Percentiles rank a stretch among this genome's conserved stretches.
These are phyloP conservation scores for Sporothrix schenckii DNA, from an alignment of 2,329 filamentous ascomycete species.

Conservation along the genomic window DNA sequence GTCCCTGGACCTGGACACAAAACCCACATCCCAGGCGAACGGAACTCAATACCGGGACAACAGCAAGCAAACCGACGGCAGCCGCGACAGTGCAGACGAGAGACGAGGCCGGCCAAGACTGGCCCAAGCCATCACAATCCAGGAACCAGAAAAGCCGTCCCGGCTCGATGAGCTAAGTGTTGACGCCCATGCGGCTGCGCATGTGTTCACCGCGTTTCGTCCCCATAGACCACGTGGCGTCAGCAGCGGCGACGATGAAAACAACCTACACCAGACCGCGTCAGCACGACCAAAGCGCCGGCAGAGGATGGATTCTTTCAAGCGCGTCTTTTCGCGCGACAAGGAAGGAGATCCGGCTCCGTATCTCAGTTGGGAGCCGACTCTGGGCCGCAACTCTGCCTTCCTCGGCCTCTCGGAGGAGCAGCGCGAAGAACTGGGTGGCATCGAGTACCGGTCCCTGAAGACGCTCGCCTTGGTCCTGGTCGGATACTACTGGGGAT, in stretches of 20 bases:
- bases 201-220: conserved; percentile 48
- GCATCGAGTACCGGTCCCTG: conserved; percentile 91
- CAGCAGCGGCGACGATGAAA: conserved; percentile 33
- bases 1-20: conserved; percentile 38
- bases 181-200: conserved; percentile 48
- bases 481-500: conserved; percentile 78
- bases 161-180: conserved; percentile 50
- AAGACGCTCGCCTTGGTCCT: conserved; percentile 83
- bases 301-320: conserved; percentile 62
- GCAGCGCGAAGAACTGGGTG: conserved; percentile 91
- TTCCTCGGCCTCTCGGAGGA: conserved; percentile 73
- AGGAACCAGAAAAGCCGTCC: conserved; percentile 59
- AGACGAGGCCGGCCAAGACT: conserved; percentile 21
- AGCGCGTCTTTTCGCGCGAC: conserved; percentile 58
- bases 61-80: not conserved
- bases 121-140: conserved; percentile 65
- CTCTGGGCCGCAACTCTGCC: conserved; percentile 84
- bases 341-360: conserved; percentile 66
- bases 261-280: conserved; percentile 30
- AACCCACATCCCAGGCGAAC: conserved; percentile 6
- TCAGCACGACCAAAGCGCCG: conserved; percentile 43
- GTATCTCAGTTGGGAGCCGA: conserved; percentile 93
- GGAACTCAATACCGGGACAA: not conserved
- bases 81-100: conserved; percentile 21
- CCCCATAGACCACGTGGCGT: conserved; percentile 38